Evolutionary conservation across 768 basidiomycete species (phyloP), one percentile per base, ranked within the genome.

Genomic region (Lactarius vividus): DNA sequence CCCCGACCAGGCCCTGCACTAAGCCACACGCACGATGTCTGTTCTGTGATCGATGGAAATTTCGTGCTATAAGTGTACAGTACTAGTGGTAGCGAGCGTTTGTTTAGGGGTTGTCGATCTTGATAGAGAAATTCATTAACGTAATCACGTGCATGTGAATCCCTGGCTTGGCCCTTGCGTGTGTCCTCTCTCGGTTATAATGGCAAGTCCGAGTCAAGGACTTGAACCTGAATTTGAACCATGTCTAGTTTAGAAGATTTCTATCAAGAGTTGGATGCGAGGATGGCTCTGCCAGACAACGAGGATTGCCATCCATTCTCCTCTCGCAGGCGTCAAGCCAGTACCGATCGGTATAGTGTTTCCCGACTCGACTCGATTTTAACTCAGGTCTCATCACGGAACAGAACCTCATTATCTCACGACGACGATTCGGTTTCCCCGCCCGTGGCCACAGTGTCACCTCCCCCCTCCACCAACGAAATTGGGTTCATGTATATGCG

Each of bases 1-100:
- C 57, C 69, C 68, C 10, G 70, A 74, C 33, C 73, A 73, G 67
- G 66, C 68, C 63, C 77, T 67, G 56, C 62, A 63, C 35, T 69
- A 44, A 16, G 2, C 10, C n/a, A 11, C 23, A 49, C 23, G n/a
- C 23, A 26, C 23, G 46, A 11, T 13, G 6, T 26, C 9, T 49
- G 26, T 26, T 26, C 23, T 52, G 49, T 52, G 26, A 26, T 26
- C 49, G 23, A 15, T 26, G 26, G n/a, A 13, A 49, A 13, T 23
- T 46, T 46, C 44, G 44, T 9, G 44, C 2, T 44, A 20, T 23
- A 46, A 26, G 6, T 26, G 39, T 40, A 40, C 40, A 6, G 7
- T 40, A 13, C 35, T 37, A 37, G 10, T 37, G 11, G 10, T 13
- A 18, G 40, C 40, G 40, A 16, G 16, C 39, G 7, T 40, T 18